These are phyloP conservation scores for Phellopilus nigrolimitatus DNA, from an alignment of 1,284 basidiomycete genomes.

Conservation along the genomic window DNA sequence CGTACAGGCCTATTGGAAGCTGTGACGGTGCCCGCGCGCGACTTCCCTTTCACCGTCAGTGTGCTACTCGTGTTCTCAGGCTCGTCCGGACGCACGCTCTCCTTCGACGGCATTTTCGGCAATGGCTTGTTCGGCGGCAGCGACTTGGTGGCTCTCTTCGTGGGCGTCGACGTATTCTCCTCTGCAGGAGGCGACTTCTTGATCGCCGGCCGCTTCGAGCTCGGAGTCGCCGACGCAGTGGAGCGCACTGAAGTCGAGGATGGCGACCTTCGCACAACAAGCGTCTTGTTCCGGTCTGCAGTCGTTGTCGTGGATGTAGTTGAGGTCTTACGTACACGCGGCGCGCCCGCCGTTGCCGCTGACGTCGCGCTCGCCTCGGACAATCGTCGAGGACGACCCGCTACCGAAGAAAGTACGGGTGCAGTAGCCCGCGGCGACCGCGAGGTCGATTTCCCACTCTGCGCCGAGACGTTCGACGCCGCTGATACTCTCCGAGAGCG, in stretches of 20 bases:
- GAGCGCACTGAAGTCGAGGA: constrained; percentile 32
- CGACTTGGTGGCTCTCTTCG: constrained; percentile 4
- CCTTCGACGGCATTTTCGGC: constrained; percentile 15
- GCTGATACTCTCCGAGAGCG: constrained; percentile 41
- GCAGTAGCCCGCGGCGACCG: constrained; percentile 19
- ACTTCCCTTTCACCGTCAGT: constrained; percentile 14
- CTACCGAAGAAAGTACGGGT: constrained; percentile 16
- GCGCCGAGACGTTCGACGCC: constrained; percentile 37
- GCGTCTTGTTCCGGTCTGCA: constrained; percentile 19
- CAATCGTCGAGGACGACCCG: constrained; percentile 23
- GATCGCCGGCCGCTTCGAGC: constrained; percentile 25
- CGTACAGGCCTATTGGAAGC: not conserved
- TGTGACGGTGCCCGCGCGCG: constrained; percentile 4
- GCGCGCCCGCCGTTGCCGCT: constrained; percentile 20
- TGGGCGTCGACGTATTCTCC: not conserved
- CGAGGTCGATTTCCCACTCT: constrained; percentile 33
- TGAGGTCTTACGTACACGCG: constrained; percentile 19
- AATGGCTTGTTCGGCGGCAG: constrained; percentile 7
- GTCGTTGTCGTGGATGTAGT: constrained; percentile 17
- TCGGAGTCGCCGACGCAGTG: constrained; percentile 30
- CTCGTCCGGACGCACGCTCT: constrained; percentile 11
- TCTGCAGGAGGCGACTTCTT: constrained; percentile 14
- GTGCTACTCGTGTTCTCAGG: constrained; percentile 13
- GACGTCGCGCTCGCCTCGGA: constrained; percentile 30
- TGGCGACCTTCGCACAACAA: constrained; percentile 26